Conservation (phyloP, 2,329 filamentous ascomycete species). For the Coniochaeta prunicola region DNA sequence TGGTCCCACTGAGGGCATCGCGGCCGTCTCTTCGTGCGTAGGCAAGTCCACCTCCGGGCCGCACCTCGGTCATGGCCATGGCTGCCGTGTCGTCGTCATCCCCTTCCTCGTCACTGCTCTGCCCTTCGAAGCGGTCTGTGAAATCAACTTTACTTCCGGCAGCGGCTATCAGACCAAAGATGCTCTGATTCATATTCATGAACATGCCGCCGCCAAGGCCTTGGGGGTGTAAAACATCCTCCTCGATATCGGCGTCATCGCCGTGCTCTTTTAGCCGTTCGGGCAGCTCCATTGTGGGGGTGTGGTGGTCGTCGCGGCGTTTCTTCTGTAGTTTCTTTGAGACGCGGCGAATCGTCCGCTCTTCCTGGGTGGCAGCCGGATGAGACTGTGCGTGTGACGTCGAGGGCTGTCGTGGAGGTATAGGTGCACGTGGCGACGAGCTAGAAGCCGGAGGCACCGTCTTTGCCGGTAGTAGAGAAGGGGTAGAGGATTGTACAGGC, state of each 20-base stretch:
- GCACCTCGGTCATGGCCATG: slow-evolving; percentile 17
- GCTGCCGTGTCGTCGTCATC: slow-evolving; percentile 26
- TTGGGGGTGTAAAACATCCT: slow-evolving; percentile 35
- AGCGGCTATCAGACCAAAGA: slow-evolving; percentile 87
- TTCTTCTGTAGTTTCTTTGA: slow-evolving; percentile 39
- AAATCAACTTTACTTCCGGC: slow-evolving; percentile 79
- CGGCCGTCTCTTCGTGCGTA: slow-evolving; percentile 4
- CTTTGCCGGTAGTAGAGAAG: slow-evolving; percentile 3
- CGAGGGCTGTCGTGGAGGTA: slow-evolving; percentile 5
- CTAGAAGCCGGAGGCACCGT: not conserved
- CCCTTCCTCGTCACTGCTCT: slow-evolving; percentile 78
- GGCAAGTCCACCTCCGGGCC: slow-evolving; percentile 4
- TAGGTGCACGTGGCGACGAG: not conserved
- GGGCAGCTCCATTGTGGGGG: slow-evolving; percentile 41
- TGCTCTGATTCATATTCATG: slow-evolving; percentile 84
- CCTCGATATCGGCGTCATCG: slow-evolving; percentile 41
- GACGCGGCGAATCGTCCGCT: slow-evolving; percentile 29
- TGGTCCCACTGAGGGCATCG: slow-evolving; percentile 5
- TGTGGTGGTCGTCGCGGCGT: slow-evolving; percentile 28
- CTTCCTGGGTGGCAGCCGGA: slow-evolving; percentile 15
- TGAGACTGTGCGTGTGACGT: not conserved
- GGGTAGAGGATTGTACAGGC: not conserved
- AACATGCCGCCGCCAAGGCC: slow-evolving; percentile 40
- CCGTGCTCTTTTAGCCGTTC: slow-evolving; percentile 41
- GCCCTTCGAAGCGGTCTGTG: slow-evolving; percentile 68